Percentiles rank a stretch among this genome's conserved stretches.
These are phyloP conservation scores for Chlorella sorokiniana DNA, from an alignment of 139 green algal species.

Conservation along the genomic window DNA sequence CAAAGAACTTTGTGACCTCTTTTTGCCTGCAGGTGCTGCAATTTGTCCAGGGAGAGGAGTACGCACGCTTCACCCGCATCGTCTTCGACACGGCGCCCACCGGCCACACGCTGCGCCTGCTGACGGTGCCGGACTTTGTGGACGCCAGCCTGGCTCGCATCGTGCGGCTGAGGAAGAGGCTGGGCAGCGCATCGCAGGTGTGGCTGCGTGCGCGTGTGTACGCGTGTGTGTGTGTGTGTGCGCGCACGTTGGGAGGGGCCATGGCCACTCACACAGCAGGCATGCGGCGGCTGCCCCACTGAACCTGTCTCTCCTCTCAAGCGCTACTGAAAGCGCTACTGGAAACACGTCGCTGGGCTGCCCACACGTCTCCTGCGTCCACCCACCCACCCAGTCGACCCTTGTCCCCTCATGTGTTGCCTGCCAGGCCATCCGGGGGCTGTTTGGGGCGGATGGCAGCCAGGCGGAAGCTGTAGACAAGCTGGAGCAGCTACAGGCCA, in stretches of 20 bases:
- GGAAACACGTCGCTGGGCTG: no score
- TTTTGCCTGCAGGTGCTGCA: slow-evolving; percentile 78
- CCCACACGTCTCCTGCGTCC: no score
- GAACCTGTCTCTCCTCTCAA: not conserved
- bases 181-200: slow-evolving; percentile 59
- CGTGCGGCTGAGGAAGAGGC: slow-evolving; percentile 74
- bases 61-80: slow-evolving; percentile 93
- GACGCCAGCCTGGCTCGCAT: slow-evolving; percentile 79
- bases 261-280: no score
- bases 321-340: no score
- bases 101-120: slow-evolving; percentile 90
- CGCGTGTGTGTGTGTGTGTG: not conserved
- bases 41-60: slow-evolving; percentile 92
- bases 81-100: slow-evolving; percentile 99
- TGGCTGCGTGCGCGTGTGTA: not conserved
- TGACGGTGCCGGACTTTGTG: slow-evolving; percentile 90
- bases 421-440: slow-evolving; percentile 49
- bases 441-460: slow-evolving; percentile 69
- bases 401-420: not conserved
- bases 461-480: slow-evolving; percentile 78
- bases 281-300: not conserved
- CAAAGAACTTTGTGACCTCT: not conserved
- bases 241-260: not conserved
- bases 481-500: slow-evolving; percentile 67
- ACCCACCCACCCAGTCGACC: not conserved